Evolutionary conservation across 345 rosid species (phyloP), one percentile per base, ranked within the genome.

Genomic region (Eucalyptus curtisii): DNA sequence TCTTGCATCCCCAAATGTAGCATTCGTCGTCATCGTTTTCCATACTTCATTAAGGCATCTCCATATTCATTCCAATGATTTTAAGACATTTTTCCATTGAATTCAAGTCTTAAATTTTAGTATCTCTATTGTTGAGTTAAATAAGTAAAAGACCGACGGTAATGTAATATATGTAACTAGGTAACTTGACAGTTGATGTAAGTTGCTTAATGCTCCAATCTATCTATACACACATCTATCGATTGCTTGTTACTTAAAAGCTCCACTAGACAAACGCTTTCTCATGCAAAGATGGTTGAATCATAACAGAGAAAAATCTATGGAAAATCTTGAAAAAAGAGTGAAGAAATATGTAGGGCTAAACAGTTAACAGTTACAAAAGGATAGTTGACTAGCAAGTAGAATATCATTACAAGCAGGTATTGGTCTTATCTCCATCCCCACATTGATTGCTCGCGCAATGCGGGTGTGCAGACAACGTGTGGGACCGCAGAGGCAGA

Each of bases 91-190:
- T 37, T 40, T 20, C 5, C 2, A 7, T 76, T 40, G 47, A 68
- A 7, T 40, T 68, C 4, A 24, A 71, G 13, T 37, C 2, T 40
- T 76, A 10, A 76, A 37, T 40, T 40, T 40, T 40, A 76, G 24
- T 7, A 40, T 76, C 2, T 20, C 8, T 5, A 40, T 76, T 76
- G 2, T 20, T 1, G 9, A 40, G 24, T 20, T 22, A 7, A 12
- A 40, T 24, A 13, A 5, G 9, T 76, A 76, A 20, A 76, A 40
- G 7, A 40, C 2, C 2, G 4, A 0, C 2, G 9, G 0, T 20
- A 40, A 11, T 2, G 8, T 37, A 40, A 76, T 20, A 3, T 11
- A 40, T 22, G 16, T 20, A 20, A 76, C 13, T 20, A 7, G 9
- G 3, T 20, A 20, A 76, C 13, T 20, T 24, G 15, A 7, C 3